Base-by-base conservation (phyloP, 1,284 basidiomycete species). In the Naganishia albida region DNA sequence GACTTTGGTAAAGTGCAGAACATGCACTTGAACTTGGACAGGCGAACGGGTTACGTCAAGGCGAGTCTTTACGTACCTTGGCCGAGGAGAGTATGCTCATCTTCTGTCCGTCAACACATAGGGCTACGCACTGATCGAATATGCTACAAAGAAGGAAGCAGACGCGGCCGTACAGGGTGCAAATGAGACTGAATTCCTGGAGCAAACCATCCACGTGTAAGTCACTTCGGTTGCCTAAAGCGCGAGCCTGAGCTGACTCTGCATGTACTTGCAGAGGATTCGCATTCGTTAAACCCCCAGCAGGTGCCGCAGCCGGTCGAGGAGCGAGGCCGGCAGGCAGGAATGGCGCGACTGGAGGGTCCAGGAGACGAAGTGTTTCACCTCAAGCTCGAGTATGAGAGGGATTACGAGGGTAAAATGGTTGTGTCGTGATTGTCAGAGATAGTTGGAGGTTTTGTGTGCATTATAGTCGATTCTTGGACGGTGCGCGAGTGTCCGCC, bases 41-140 rank as follows among this genome's bases (percentile, higher is more conserved):
- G 95, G 67, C 85, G 96, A 68, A 99, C 96, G 12, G 95, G 95
- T 76, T 99, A 97, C 81, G 95, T 99, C 72, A 99, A 99, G 88
- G 95, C 90, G 72, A 70, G 40, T 30, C 62, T 18, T 38, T 4
- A 13, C 13, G 13, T 10, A 18, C n/a, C 28, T 25, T 3, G 62
- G 40, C 23, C 66, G 54, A 8, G 13, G 28, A 25, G 34, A n/a
- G 28, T 7, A 56, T 10, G 30, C 15, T 43, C 6, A 54, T 44
- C 2, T 34, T 39, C 18, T 34, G 38, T 15, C 16, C 38, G 30
- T 30, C 15, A 23, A 3, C 38, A 3, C 40, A 18, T 52, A 96
- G 93, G 93, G 93, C 52, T 97, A 97, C 81, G 93, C 93, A 1
- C 82, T 99, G 62, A 88, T 99, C 66, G 95, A 99, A 79, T 99